Evolutionary conservation across 305 asterid genomes (phyloP).

Genomic region (Solanum hybrid): DNA sequence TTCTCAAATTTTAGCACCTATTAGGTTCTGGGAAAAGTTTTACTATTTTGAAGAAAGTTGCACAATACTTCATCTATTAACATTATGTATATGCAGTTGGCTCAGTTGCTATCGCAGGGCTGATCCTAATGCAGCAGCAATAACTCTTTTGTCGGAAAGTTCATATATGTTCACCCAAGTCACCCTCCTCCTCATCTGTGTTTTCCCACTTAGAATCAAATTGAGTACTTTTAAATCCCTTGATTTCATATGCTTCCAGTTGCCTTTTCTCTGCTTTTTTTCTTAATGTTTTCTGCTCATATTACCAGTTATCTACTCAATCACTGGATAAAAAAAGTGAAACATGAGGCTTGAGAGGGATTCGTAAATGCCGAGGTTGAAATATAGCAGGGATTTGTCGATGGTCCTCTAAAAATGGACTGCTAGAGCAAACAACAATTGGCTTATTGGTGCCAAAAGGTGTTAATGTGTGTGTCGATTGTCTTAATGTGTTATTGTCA

Average conservation of each 20-base stretch:
- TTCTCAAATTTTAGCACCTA: background rate
- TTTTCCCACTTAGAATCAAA: background rate
- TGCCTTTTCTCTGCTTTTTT: background rate
- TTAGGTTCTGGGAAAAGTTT: background rate
- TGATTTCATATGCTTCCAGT: background rate
- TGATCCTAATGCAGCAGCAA: background rate
- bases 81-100: constrained; percentile 6
- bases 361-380: background rate
- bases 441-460: background rate
- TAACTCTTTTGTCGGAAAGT: background rate
- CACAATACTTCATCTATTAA: background rate
- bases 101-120: constrained; percentile 4
- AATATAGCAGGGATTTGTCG: background rate
- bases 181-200: background rate
- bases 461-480: background rate
- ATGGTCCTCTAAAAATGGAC: background rate
- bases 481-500: background rate
- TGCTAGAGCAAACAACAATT: background rate
- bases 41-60: background rate
- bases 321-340: background rate
- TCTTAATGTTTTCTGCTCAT: background rate
- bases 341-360: background rate
- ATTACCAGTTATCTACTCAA: background rate
- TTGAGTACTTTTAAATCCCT: background rate
- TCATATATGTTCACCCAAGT: background rate